Base-by-base conservation (phyloP, 306 rosid species). In the Coriaria nepalensis region DNA sequence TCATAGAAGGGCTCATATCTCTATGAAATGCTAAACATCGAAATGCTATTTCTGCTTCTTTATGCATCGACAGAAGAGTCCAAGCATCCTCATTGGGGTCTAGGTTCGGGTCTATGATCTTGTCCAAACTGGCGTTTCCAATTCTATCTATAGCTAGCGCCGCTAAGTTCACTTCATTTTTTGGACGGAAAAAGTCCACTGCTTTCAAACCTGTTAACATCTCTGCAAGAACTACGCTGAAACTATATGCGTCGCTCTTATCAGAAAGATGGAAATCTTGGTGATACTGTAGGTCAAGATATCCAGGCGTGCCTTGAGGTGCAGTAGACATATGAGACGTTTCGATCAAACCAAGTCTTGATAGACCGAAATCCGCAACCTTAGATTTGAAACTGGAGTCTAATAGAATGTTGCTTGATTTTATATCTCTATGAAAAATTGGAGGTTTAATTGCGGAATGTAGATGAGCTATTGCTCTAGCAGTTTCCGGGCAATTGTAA, bases 291-390 rank as follows among this genome's bases (percentile, higher is more conserved):
- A 95, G 98, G 45, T 90, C 98, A 29, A 90, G 85, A 11, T 90
- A 90, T 5, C 98, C 98, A 2, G 94, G 98, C 5, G 98, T 90
- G 13, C 98, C 98, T 13, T 90, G 98, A 3, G 98, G 98, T 2
- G 87, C 95, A 0, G 98, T 90, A 48, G 98, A 90, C 57, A 82
- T 74, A 58, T 85, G 92, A 4, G 98, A 90, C 40, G 47, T 75
- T 68, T 90, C 98, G 0, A 71, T 62, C 73, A 77, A 66, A 1
- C 96, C 98, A 39, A 75, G 74, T 56, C 98, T 78, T 0, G 95
- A 90, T 53, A 90, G 98, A 42, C 98, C 98, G 52, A 90, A 90
- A 57, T 90, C 98, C 37, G 95, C 95, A 8, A 90, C 87, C 59
- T 79, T 90, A 5, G 95, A 75, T 41, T 75, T 63, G 43, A 85